Base-by-base conservation (phyloP, 2,329 filamentous ascomycete genomes). In the Aspergillus piperis region DNA sequence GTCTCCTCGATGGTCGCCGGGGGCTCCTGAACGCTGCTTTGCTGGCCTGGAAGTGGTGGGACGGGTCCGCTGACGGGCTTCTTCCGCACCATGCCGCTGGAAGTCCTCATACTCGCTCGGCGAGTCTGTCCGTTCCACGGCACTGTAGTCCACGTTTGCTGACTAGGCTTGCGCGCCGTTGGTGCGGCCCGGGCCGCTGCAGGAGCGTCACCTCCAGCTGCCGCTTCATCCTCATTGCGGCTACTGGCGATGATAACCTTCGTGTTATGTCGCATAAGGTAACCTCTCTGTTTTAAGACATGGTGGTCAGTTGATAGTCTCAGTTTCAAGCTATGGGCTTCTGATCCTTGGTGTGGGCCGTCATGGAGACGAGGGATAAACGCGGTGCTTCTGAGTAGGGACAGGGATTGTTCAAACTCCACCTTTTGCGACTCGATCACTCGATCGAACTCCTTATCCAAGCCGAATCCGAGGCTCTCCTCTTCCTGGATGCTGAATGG, bases 361-460 rank as follows among this genome's bases (percentile, higher is more conserved):
- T 58, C 56, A 55, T 66, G 60, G 42, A 56, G 50, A 32, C 62
- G 58, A 32, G 60, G 32, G 49, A 21, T 36, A 51, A 62, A 64
- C 36, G 56, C 55, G 54, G 55, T 63, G 57, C 60, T 62, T 64
- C 72, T 68, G 62, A 73, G 64, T 67, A 74, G 71, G 67, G 75
- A 75, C 70, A 79, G 74, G 68, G 79, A 77, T 67, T 75, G 72
- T 63, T 78, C 71, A 75, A 84, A 86, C 80, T 82, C 81, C 84
- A 97, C 93, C 92, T 98, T 98, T 90, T 97, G 93, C 74, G 89
- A 86, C 80, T 97, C 92, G 70, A 98, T 96, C 58, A 98, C 91
- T 62, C 94, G 87, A 71, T 98, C 92, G 77, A 98, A 97, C 74
- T 97, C 95, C 70, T 90, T 86, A 70, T 96, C 92, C 49, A 98